Evolutionary conservation across 1,284 basidiomycete genomes (phyloP), one percentile per base, ranked within the genome.

Genomic region (Trametes sp.): DNA sequence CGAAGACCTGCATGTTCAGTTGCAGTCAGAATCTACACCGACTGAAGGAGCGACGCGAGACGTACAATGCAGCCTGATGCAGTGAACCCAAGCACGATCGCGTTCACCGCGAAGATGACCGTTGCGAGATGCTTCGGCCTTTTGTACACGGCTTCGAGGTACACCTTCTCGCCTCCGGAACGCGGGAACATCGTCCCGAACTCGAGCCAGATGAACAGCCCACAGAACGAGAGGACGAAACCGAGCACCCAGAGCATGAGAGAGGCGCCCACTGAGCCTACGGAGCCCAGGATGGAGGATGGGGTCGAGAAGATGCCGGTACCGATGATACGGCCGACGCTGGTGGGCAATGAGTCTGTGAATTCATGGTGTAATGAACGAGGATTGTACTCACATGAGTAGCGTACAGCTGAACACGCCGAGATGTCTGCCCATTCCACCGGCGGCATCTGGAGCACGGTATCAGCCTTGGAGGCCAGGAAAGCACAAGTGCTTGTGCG

Each of bases 91-190:
- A 85, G 81, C 10, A 90, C 76, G 24, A 90, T 73, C 1, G 85
- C 84, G 69, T 90, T 89, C 1, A 82, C 74, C 0, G 86, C 82
- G 67, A 83, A 92, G 7, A 83, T 71, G 63, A 87, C 87, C 4
- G 87, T 88, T 5, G 79, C 80, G 55, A 93, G 74, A 70, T 86
- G 87, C 55, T 80, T 82, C 4, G 91, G 91, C 33, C 78, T 79
- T 54, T 84, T 81, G 74, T 86, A 93, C 16, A 90, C 83, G 59
- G 82, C 90, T 64, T 92, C 90, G 29, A 93, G 77, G 70, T 93
- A 93, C 42, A 87, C 89, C 76, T 91, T 91, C 77, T 93, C 91
- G n/a, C 87, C 91, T 1, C 91, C 91, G 57, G 69, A 72, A 1
- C 56, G 50, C 14, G 69, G 70, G 68, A 84, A 74, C 69, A 89